Evolutionary conservation across 2,329 filamentous ascomycete genomes (phyloP).

Genomic region (Lasiodiplodia sp.): DNA sequence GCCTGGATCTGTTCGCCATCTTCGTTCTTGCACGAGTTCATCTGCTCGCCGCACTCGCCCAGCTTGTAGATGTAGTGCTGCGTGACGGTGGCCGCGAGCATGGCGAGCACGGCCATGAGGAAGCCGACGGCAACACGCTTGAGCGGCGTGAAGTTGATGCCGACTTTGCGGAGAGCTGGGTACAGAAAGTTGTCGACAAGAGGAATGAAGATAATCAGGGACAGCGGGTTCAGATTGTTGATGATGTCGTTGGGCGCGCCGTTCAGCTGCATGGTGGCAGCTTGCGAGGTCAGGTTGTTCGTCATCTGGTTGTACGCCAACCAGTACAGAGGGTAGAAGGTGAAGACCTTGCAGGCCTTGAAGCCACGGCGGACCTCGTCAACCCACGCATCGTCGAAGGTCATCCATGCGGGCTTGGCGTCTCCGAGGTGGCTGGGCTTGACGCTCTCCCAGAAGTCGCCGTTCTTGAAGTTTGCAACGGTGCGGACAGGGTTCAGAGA

Average conservation of each 20-base stretch:
- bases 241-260: slow-evolving; percentile 65
- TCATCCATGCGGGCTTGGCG: slow-evolving; percentile 75
- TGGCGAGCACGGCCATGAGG: slow-evolving; percentile 54
- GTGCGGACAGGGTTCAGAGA: slow-evolving; percentile 67
- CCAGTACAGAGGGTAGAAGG: slow-evolving; percentile 59
- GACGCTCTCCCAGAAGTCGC: slow-evolving; percentile 70
- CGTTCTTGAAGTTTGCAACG: slow-evolving; percentile 63
- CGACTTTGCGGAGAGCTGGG: slow-evolving; percentile 55
- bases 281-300: slow-evolving; percentile 64
- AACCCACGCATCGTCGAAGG: slow-evolving; percentile 83
- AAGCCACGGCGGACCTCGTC: slow-evolving; percentile 58
- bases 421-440: slow-evolving; percentile 70
- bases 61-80: slow-evolving; percentile 70
- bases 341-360: slow-evolving; percentile 54
- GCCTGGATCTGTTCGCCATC: slow-evolving; percentile 50
- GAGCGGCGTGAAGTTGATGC: slow-evolving; percentile 61
- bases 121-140: slow-evolving; percentile 63
- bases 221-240: slow-evolving; percentile 62
- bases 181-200: slow-evolving; percentile 62
- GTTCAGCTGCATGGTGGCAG: slow-evolving; percentile 60
- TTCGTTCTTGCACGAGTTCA: slow-evolving; percentile 59
- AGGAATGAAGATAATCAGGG: slow-evolving; percentile 63
- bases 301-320: slow-evolving; percentile 63
- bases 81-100: slow-evolving; percentile 59
- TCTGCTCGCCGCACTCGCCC: slow-evolving; percentile 66